A percentile compares a stretch with the other conserved stretches of the same genome.
These are phyloP conservation scores for Mrakiaceae sp. DNA, from an alignment of 1,284 basidiomycete genomes.

Conservation along the genomic window DNA sequence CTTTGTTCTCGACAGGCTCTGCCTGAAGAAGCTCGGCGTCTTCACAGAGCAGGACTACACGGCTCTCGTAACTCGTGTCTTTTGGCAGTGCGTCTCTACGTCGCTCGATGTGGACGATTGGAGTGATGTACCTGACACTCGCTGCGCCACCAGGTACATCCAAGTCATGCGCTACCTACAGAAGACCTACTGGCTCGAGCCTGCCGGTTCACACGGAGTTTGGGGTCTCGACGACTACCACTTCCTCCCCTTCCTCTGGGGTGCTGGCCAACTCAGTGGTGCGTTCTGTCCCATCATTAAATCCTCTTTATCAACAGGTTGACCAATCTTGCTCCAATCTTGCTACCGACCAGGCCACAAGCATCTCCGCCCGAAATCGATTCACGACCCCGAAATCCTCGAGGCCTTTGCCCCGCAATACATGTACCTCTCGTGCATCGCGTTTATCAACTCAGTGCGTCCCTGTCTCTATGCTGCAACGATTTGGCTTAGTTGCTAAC, in stretches of 20 bases:
- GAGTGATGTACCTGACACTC: not conserved
- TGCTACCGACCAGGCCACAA: conserved; percentile 55
- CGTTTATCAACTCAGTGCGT: conserved; percentile 86
- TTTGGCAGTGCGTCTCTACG: conserved; percentile 58
- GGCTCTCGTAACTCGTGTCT: conserved; percentile 70
- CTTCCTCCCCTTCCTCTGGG: conserved; percentile 82
- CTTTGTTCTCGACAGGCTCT: conserved; percentile 47
- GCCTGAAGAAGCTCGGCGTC: conserved; percentile 63
- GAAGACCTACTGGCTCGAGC: conserved; percentile 93
- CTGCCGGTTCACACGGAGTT: conserved; percentile 93
- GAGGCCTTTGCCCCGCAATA: conserved; percentile 86
- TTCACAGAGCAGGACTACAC: conserved; percentile 56
- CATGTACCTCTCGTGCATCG: conserved; percentile 95
- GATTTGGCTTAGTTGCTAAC: not conserved
- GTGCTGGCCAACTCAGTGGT: conserved; percentile 69
- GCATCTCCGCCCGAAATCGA: conserved; percentile 80
- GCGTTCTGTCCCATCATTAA: conserved; percentile 17
- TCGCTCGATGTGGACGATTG: not conserved
- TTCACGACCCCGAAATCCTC: conserved; percentile 84
- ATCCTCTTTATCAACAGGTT: not conserved
- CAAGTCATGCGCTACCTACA: conserved; percentile 82
- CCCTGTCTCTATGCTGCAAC: not conserved
- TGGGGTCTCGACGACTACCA: conserved; percentile 98
- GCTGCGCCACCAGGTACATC: conserved; percentile 54
- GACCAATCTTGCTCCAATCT: not conserved